Percentiles rank a stretch among this genome's conserved stretches.
Conservation (phyloP, 2,329 filamentous ascomycete species). For the Elsinoe arachidis region DNA sequence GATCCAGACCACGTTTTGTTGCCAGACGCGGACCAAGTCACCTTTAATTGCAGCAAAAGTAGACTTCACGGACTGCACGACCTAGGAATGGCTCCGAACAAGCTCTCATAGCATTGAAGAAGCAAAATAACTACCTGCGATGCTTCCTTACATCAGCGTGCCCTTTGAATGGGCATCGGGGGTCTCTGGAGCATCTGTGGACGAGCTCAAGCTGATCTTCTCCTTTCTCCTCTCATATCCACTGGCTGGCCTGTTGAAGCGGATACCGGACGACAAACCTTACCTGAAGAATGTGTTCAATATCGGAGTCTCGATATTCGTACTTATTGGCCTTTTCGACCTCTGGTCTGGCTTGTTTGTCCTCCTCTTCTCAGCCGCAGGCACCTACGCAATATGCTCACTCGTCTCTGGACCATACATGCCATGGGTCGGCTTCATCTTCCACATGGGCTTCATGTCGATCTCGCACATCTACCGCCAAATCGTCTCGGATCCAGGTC, state of each 20-base stretch:
- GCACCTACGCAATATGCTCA: slow-evolving; percentile 73
- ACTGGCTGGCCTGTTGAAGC: slow-evolving; percentile 77
- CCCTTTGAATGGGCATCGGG: slow-evolving; percentile 5
- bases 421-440: slow-evolving; percentile 94
- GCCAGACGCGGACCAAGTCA: not conserved
- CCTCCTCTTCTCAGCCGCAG: slow-evolving; percentile 67
- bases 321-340: slow-evolving; percentile 86
- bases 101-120: not conserved
- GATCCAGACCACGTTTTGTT: not conserved
- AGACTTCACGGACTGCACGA: not conserved
- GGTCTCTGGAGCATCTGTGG: slow-evolving; percentile 8
- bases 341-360: slow-evolving; percentile 79
- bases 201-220: slow-evolving; percentile 68
- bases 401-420: slow-evolving; percentile 83
- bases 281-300: slow-evolving; percentile 83
- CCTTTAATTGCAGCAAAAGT: not conserved
- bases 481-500: slow-evolving; percentile 54
- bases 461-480: slow-evolving; percentile 80
- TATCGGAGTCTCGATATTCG: slow-evolving; percentile 75
- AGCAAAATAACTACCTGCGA: slow-evolving; percentile 23
- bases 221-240: slow-evolving; percentile 90
- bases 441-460: slow-evolving; percentile 93
- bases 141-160: slow-evolving; percentile 57
- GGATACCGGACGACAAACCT: slow-evolving; percentile 76
- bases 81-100: not conserved